These are phyloP conservation scores for Komagataella pastoris DNA, from an alignment of 805 yeast species.

Conservation along the genomic window DNA sequence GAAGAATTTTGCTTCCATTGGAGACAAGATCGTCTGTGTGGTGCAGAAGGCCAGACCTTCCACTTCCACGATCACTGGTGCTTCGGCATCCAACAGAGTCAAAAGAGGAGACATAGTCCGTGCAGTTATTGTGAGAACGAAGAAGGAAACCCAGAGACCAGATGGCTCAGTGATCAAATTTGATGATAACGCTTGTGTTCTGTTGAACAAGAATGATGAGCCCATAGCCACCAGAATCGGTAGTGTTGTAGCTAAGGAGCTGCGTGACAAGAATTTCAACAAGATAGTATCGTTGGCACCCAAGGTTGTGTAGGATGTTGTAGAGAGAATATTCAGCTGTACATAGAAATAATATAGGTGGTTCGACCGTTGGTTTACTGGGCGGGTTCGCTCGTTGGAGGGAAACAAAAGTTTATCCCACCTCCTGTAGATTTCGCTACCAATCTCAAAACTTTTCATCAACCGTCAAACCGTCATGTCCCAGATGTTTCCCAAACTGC, in stretches of 20 bases:
- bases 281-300: constrained; percentile 90
- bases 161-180: constrained; percentile 83
- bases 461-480: background rate
- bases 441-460: background rate
- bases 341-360: background rate
- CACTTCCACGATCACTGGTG: constrained; percentile 58
- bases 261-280: constrained; percentile 69
- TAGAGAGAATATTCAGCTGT: constrained; percentile 1
- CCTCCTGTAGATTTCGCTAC: background rate
- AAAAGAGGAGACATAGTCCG: constrained; percentile 93
- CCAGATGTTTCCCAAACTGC: constrained; percentile 17
- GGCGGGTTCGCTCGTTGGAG: background rate
- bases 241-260: constrained; percentile 83
- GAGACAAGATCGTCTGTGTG: constrained; percentile 90
- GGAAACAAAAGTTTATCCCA: too few relatives aligned
- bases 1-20: constrained; percentile 67
- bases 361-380: background rate
- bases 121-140: constrained; percentile 91
- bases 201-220: constrained; percentile 79
- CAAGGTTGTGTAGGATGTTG: constrained; percentile 37
- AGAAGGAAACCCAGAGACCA: constrained; percentile 51
- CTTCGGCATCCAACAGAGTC: constrained; percentile 64
- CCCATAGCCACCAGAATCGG: constrained; percentile 91
- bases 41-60: constrained; percentile 83
- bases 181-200: constrained; percentile 95